A percentile compares a stretch with the other conserved stretches of the same genome.
These are phyloP conservation scores for Neurospora sp. DNA, from an alignment of 495 filamentous ascomycete genomes.

Conservation along the genomic window DNA sequence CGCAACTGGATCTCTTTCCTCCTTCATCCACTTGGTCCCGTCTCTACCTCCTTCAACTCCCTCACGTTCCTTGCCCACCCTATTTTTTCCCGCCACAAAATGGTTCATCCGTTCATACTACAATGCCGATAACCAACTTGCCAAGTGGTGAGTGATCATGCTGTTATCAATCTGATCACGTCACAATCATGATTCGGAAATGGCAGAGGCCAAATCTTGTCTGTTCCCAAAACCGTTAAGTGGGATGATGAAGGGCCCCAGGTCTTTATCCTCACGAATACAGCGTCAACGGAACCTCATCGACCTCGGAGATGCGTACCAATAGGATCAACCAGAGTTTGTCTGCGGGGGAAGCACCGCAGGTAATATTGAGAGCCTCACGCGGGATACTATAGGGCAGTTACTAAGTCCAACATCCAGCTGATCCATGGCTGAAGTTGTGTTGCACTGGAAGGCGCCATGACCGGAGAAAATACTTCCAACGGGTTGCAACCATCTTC, in stretches of 20 bases:
- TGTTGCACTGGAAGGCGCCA: no score
- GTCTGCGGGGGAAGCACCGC: no score
- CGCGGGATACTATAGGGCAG: not conserved
- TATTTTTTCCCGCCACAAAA: not conserved
- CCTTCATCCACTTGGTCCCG: not conserved
- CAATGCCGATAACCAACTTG: not conserved
- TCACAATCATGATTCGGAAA: not conserved
- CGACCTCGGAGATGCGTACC: not conserved
- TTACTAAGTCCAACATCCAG: not conserved
- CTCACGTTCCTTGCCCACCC: not conserved
- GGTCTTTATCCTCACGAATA: not conserved
- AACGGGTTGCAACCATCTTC: no score
- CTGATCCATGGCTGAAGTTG: no score
- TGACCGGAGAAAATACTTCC: no score
- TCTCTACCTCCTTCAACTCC: not conserved
- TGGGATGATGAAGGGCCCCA: not conserved
- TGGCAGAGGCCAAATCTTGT: not conserved
- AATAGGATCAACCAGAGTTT: not conserved
- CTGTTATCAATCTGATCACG: not conserved
- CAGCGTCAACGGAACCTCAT: not conserved
- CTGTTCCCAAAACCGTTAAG: not conserved
- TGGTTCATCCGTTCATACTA: not conserved
- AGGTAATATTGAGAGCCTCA: not conserved
- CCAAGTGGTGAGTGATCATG: not conserved
- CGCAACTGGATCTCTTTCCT: not conserved